Conservation (phyloP, 2,329 filamentous ascomycete species). For the Alternaria conjuncta region DNA sequence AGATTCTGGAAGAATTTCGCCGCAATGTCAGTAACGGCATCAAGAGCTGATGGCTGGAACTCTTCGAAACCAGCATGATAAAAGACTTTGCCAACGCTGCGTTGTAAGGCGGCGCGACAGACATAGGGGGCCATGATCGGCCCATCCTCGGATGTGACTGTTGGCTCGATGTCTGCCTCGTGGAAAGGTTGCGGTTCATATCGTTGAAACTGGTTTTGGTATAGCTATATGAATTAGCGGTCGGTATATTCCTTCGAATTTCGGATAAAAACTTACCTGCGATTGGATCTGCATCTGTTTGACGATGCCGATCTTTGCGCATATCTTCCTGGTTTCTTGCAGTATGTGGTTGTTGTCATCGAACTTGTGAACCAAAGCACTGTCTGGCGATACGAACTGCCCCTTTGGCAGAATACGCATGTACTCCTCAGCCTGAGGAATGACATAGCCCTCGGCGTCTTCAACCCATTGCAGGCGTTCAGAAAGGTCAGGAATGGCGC, state of each 20-base stretch:
- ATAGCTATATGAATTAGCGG: slow-evolving; percentile 66
- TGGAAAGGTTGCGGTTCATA: slow-evolving; percentile 89
- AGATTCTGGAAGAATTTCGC: slow-evolving; percentile 90
- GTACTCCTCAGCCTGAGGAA: slow-evolving; percentile 86
- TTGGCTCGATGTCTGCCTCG: slow-evolving; percentile 85
- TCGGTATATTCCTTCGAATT: background rate
- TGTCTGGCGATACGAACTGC: slow-evolving; percentile 75
- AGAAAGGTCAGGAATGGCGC: slow-evolving; percentile 83
- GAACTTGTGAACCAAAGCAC: slow-evolving; percentile 77
- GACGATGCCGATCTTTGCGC: slow-evolving; percentile 94
- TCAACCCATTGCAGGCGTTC: slow-evolving; percentile 84
- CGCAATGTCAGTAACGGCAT: slow-evolving; percentile 87
- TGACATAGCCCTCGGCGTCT: slow-evolving; percentile 85
- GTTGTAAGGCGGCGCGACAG: slow-evolving; percentile 82
- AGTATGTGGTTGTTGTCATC: slow-evolving; percentile 92
- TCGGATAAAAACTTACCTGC: slow-evolving; percentile 66
- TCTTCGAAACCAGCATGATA: slow-evolving; percentile 98
- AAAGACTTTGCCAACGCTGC: slow-evolving; percentile 91
- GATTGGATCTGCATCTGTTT: slow-evolving; percentile 99
- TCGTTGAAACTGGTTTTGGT: slow-evolving; percentile 97
- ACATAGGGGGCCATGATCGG: slow-evolving; percentile 84
- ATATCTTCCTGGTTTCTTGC: slow-evolving; percentile 95
- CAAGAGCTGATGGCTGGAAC: slow-evolving; percentile 91
- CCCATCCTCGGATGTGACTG: slow-evolving; percentile 87
- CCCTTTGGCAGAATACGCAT: slow-evolving; percentile 77